These are phyloP conservation scores for Orbilia javanica DNA, from an alignment of 2,329 filamentous ascomycete genomes.

Conservation along the genomic window DNA sequence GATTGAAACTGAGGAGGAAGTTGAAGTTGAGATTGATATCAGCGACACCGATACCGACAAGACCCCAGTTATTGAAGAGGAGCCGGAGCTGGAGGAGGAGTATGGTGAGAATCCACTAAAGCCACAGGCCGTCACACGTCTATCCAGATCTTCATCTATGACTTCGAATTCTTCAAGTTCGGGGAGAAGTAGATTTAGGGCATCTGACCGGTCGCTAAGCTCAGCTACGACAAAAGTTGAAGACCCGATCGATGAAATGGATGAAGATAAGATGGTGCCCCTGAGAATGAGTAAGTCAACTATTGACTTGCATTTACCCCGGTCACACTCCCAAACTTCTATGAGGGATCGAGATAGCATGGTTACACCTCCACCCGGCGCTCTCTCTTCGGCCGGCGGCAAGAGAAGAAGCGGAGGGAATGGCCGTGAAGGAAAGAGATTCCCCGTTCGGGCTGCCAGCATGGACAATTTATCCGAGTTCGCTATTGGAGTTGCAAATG, in stretches of 20 bases:
- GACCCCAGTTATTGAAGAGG: slow-evolving; percentile 55
- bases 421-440: slow-evolving; percentile 53
- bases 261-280: slow-evolving; percentile 52
- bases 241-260: slow-evolving; percentile 53
- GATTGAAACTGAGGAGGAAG: slow-evolving; percentile 54
- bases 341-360: slow-evolving; percentile 50
- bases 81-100: slow-evolving; percentile 50
- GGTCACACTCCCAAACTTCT: slow-evolving; percentile 46
- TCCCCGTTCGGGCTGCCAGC: slow-evolving; percentile 53
- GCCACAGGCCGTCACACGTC: slow-evolving; percentile 40
- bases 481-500: slow-evolving; percentile 18
- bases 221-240: slow-evolving; percentile 46
- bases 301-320: slow-evolving; percentile 37
- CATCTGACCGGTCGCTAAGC: slow-evolving; percentile 52
- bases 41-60: slow-evolving; percentile 57
- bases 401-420: slow-evolving; percentile 54
- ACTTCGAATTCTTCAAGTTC: slow-evolving; percentile 55
- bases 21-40: slow-evolving; percentile 56
- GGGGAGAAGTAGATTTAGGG: slow-evolving; percentile 38
- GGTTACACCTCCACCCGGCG: slow-evolving; percentile 47
- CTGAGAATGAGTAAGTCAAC: slow-evolving; percentile 52
- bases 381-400: not conserved
- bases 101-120: slow-evolving; percentile 50
- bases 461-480: slow-evolving; percentile 55
- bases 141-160: slow-evolving; percentile 54